These are phyloP conservation scores for Curvularia sp. DNA, from an alignment of 2,329 filamentous ascomycete species.

Conservation along the genomic window DNA sequence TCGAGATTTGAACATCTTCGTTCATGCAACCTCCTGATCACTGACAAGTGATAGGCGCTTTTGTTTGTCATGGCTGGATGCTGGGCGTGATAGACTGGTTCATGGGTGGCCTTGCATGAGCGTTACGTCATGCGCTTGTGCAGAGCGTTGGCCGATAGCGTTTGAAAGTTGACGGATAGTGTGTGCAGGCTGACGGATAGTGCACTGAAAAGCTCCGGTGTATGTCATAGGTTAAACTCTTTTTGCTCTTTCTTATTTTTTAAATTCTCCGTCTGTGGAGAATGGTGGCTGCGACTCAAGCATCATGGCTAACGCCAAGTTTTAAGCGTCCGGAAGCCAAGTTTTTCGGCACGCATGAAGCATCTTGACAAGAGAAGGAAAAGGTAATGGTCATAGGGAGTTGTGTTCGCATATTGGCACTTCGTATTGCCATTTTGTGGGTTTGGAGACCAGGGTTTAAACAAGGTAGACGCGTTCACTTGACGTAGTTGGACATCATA, in stretches of 20 bases:
- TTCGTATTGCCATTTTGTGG: background rate
- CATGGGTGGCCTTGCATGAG: background rate
- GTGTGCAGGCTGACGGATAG: background rate
- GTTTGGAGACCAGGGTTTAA: background rate
- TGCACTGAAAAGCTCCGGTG: background rate
- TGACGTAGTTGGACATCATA: slow-evolving; percentile 5
- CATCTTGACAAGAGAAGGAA: background rate
- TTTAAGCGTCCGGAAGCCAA: slow-evolving; percentile 21
- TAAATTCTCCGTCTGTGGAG: slow-evolving; percentile 1
- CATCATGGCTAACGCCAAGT: slow-evolving; percentile 16
- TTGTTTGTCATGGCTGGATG: background rate
- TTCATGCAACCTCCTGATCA: background rate
- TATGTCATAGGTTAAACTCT: background rate
- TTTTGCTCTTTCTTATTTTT: background rate
- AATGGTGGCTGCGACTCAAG: background rate
- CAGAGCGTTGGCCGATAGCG: background rate
- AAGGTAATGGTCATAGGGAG: background rate
- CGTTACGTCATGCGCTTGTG: background rate
- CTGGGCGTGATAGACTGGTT: background rate
- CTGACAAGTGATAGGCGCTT: background rate
- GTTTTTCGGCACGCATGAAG: slow-evolving; percentile 9
- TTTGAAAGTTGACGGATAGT: background rate
- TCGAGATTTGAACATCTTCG: background rate
- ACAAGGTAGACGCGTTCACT: background rate
- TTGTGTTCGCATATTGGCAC: background rate